Evolutionary conservation across 768 basidiomycete species (phyloP), one percentile per base, ranked within the genome.

Genomic region (Lentinula sp.): DNA sequence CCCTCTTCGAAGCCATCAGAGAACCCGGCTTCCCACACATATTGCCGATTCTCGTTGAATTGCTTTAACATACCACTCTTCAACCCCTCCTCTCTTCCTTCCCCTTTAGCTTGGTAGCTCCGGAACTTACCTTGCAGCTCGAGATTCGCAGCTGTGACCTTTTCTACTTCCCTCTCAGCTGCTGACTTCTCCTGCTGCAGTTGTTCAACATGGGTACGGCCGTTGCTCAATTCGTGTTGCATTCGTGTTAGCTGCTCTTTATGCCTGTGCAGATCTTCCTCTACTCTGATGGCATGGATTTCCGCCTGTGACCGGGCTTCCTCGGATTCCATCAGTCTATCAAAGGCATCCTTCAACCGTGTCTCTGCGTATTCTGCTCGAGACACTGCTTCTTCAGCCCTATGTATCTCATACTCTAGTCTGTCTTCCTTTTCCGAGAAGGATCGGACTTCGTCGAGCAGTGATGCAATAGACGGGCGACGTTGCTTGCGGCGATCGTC

Each of bases 361-460:
- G 70, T 66, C 69, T 86, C 85, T 32, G 85, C 79, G 49, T 72
- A 75, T 52, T 80, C 78, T 48, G 82, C 84, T 45, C 84, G 79
- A 43, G 73, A 64, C 39, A 77, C 77, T 0, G 81, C 80, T 40
- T 80, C 75, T 49, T 81, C 80, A n/a, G 80, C 83, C 51, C 82
- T 74, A 31, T 78, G 77, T 57, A 77, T 80, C 73, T 86, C 85
- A 51, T 77, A 72, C 66, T 86, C 82, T 42, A 89, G 74, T 52
- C 78, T 76, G 57, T 84, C 82, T 7, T 59, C 48, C 15, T 45
- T 34, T 23, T 49, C 57, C 13, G 48, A 50, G 13, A 49, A n/a
- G 10, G 28, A n/a, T 50, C 45, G 32, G 21, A 50, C 46, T 46
- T 59, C 57, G 13, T 59, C 32, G 11, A 59, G 48, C 3, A 50